phyloP scores from a whole-genome alignment of 2,329 filamentous ascomycete genomes.

The Xylaria sp. region DNA sequence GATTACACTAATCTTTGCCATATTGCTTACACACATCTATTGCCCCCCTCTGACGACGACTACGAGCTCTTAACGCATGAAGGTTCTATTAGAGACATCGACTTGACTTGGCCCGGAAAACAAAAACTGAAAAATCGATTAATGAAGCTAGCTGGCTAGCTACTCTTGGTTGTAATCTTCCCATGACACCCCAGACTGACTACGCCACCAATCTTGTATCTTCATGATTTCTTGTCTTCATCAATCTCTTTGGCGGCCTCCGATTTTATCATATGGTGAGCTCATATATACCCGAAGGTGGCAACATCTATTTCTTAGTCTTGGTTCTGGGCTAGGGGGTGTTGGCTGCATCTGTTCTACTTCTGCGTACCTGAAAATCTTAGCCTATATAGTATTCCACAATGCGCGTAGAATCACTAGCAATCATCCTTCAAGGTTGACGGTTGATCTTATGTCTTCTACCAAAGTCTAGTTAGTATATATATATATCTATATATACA shows the following conservation, averaged over 20 bases:
- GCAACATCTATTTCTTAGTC: slow-evolving; percentile 32
- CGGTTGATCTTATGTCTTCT: neutral
- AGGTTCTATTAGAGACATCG: slow-evolving; percentile 24
- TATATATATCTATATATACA: slow-evolving; percentile 10
- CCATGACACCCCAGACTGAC: slow-evolving; percentile 6
- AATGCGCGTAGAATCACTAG: neutral
- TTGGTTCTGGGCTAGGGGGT: slow-evolving; percentile 28
- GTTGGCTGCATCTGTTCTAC: slow-evolving; percentile 18
- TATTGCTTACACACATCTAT: slow-evolving; percentile 35
- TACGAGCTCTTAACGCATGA: slow-evolving; percentile 18
- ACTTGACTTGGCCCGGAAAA: slow-evolving; percentile 15
- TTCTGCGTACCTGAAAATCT: slow-evolving; percentile 10
- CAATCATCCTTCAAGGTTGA: slow-evolving; percentile 1
- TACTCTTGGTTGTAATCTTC: slow-evolving; percentile 26
- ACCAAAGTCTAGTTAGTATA: neutral
- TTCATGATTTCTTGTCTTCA: slow-evolving; percentile 15
- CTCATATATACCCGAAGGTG: slow-evolving; percentile 36
- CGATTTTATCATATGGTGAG: slow-evolving; percentile 21
- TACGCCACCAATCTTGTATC: slow-evolving; percentile 11
- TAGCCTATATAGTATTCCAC: slow-evolving; percentile 21
- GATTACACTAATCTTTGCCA: slow-evolving; percentile 36
- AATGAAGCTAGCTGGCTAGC: slow-evolving; percentile 35
- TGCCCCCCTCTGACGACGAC: slow-evolving; percentile 22
- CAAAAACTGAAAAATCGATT: slow-evolving; percentile 11
- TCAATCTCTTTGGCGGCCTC: neutral